Evolutionary conservation across 768 basidiomycete genomes (phyloP).

Genomic region (Rhizopogon vinicolor): DNA sequence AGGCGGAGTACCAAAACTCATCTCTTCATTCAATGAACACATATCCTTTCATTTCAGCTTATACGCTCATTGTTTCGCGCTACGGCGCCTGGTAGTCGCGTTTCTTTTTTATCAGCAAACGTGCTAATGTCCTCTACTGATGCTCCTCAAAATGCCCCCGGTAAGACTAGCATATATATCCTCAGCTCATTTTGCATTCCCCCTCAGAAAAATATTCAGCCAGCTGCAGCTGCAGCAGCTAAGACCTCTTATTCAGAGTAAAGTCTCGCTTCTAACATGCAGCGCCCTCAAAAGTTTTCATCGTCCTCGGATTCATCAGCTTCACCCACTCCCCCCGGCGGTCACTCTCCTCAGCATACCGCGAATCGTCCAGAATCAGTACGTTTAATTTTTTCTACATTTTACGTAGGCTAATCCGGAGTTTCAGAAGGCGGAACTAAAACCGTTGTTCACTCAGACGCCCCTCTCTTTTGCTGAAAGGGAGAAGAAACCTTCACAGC

Average conservation of each 20-base stretch:
- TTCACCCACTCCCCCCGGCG: background rate
- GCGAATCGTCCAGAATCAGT: background rate
- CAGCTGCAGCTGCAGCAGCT: background rate
- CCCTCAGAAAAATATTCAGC: background rate
- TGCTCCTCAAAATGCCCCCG: background rate
- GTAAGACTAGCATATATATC: background rate
- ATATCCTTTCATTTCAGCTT: conserved; percentile 13
- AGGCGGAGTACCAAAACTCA: conserved; percentile 29
- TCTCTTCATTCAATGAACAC: conserved; percentile 7
- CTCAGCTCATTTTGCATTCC: background rate
- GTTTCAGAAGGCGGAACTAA: conserved; percentile 16
- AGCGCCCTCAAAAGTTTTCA: background rate
- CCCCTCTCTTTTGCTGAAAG: conserved; percentile 20
- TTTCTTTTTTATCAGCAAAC: conserved; percentile 20
- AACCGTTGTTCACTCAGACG: conserved; percentile 14
- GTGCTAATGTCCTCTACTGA: conserved; percentile 10
- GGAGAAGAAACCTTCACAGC: conserved; percentile 15
- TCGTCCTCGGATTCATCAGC: conserved; percentile 1
- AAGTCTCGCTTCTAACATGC: background rate
- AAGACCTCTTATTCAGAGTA: background rate
- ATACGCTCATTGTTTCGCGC: conserved; percentile 15
- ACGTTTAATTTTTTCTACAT: background rate
- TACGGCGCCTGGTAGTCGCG: conserved; percentile 30
- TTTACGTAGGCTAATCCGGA: conserved; percentile 5
- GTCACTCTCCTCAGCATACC: background rate